These are phyloP conservation scores for Xylaria scruposa DNA, from an alignment of 495 filamentous ascomycete species.

Conservation along the genomic window DNA sequence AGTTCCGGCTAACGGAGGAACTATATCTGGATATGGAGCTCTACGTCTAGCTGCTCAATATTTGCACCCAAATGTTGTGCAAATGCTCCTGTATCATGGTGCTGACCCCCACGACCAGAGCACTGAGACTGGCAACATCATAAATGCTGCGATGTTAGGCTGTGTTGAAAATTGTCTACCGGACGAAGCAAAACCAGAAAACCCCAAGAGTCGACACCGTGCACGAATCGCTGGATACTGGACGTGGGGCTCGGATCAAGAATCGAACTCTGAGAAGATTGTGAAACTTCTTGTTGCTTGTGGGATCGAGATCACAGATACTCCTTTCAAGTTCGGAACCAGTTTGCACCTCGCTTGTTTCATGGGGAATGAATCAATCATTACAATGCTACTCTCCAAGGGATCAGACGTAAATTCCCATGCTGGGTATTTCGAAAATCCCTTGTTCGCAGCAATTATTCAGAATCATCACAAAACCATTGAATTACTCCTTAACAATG, in stretches of 20 bases:
- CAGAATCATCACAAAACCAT: neutral
- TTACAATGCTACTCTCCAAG: neutral
- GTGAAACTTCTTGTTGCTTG: neutral
- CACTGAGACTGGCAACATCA: neutral
- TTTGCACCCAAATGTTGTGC: neutral
- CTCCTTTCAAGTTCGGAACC: neutral
- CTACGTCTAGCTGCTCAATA: neutral
- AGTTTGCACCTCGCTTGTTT: neutral
- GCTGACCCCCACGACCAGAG: neutral
- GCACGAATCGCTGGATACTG: neutral
- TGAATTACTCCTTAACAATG: neutral
- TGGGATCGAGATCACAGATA: neutral
- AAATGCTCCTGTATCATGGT: neutral
- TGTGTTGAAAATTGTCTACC: neutral
- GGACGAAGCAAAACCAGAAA: neutral
- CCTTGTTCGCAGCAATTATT: neutral
- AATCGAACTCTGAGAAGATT: neutral
- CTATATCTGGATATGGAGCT: neutral
- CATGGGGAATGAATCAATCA: neutral
- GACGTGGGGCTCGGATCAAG: neutral
- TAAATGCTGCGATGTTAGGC: neutral
- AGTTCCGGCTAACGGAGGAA: neutral
- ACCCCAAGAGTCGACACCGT: too few species aligned
- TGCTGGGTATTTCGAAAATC: neutral
- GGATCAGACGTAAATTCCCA: neutral